phyloP scores from a whole-genome alignment of 1,284 basidiomycete species.

The Psilocybe mexicana region DNA sequence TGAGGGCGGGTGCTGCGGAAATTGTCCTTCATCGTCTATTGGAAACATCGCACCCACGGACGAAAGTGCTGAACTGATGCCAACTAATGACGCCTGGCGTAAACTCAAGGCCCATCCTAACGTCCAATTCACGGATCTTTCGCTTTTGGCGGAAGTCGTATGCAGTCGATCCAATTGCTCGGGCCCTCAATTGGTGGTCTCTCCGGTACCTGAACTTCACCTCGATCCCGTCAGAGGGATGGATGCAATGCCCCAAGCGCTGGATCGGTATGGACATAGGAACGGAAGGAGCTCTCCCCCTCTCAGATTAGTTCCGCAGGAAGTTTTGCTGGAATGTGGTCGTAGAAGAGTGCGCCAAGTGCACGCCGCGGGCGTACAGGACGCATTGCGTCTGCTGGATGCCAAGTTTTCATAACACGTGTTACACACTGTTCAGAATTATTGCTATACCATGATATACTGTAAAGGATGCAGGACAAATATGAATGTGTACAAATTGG shows the following conservation, averaged over 20 bases:
- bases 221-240: constrained; percentile 25
- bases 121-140: constrained; percentile 77
- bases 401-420: constrained; percentile 52
- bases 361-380: constrained; percentile 73
- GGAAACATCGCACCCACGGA: constrained; percentile 2
- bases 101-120: constrained; percentile 89
- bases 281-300: constrained; percentile 35
- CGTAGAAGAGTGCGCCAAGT: constrained; percentile 69
- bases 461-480: neutral
- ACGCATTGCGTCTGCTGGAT: constrained; percentile 79
- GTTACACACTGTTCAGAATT: neutral
- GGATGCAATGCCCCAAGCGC: neutral
- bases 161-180: constrained; percentile 78
- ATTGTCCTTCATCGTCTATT: constrained; percentile 23
- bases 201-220: constrained; percentile 58
- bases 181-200: constrained; percentile 69
- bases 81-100: constrained; percentile 84
- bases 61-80: constrained; percentile 54
- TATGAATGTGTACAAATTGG: too few relatives aligned
- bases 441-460: neutral
- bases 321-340: constrained; percentile 60
- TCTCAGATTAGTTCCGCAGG: constrained; percentile 57
- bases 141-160: constrained; percentile 85
- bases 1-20: constrained; percentile 23
- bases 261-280: constrained; percentile 8